These are phyloP conservation scores for Paecilomyces sp. DNA, from an alignment of 2,329 filamentous ascomycete genomes.

Conservation along the genomic window DNA sequence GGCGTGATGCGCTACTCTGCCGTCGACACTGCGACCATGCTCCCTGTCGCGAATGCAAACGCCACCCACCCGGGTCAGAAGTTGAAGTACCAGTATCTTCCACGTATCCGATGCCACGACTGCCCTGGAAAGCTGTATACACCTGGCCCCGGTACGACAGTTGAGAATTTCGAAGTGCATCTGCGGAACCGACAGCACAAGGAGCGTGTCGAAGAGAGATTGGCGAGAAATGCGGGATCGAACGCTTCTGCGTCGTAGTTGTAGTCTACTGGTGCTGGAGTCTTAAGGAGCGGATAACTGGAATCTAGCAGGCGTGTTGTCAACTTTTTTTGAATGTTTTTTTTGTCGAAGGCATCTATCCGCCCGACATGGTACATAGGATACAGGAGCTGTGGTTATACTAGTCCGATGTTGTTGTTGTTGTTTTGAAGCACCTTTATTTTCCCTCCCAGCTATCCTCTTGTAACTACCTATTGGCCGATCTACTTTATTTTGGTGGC, in stretches of 20 bases:
- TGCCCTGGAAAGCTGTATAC: constrained; percentile 94
- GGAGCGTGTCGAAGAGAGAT: constrained; percentile 56
- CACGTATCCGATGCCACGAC: constrained; percentile 83
- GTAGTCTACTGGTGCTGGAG: not conserved
- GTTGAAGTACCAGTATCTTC: constrained; percentile 74
- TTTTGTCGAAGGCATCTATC: not conserved
- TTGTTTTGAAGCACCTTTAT: not conserved
- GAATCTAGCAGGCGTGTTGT: not conserved
- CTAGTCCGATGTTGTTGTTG: not conserved
- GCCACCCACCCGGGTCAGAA: constrained; percentile 49
- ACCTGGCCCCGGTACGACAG: constrained; percentile 74
- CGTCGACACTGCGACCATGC: constrained; percentile 64
- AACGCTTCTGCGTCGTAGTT: constrained; percentile 1
- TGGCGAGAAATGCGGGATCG: constrained; percentile 20
- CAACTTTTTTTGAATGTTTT: not conserved
- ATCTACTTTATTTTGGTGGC: not conserved
- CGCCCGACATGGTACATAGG: not conserved
- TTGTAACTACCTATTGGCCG: not conserved
- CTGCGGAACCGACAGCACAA: constrained; percentile 77
- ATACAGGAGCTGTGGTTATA: not conserved
- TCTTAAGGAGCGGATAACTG: not conserved
- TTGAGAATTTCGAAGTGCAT: constrained; percentile 89
- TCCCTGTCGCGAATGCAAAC: constrained; percentile 51
- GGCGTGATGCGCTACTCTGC: constrained; percentile 84
- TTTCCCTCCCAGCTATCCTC: not conserved